Evolutionary conservation across 352 stramenopile genomes (phyloP).

Genomic region (Peronospora belbahrii): DNA sequence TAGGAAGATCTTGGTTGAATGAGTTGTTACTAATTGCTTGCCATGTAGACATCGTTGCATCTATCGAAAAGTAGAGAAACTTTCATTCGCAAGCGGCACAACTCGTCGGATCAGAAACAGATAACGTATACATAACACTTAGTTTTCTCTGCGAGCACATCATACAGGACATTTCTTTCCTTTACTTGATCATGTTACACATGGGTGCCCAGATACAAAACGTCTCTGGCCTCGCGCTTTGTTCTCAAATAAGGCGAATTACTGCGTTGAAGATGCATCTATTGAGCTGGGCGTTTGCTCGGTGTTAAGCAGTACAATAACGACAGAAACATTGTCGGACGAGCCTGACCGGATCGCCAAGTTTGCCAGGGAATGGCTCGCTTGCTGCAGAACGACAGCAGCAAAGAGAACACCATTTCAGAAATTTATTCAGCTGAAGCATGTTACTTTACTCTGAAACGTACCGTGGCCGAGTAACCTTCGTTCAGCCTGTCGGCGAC

Average conservation of each 20-base stretch:
- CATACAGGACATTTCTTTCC: conserved; percentile 5
- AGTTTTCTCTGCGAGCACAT: not conserved
- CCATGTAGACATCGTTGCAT: conserved; percentile 43
- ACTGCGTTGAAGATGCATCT: conserved; percentile 22
- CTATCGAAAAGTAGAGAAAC: conserved; percentile 33
- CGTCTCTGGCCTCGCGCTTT: not conserved
- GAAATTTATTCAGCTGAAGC: not conserved
- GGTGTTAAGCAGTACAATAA: conserved; percentile 74
- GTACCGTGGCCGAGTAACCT: conserved; percentile 60
- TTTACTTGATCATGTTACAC: conserved; percentile 11
- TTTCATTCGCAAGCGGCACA: too few relatives aligned
- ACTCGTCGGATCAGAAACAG: conserved; percentile 5
- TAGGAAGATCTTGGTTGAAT: not conserved
- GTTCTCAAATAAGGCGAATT: not conserved
- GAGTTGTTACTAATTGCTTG: not conserved
- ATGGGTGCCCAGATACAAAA: not conserved
- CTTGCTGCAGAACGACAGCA: conserved; percentile 33
- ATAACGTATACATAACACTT: conserved; percentile 24
- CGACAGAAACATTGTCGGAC: conserved; percentile 85
- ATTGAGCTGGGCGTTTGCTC: conserved; percentile 26
- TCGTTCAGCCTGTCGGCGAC: conserved; percentile 62
- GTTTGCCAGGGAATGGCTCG: conserved; percentile 76
- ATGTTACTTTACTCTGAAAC: not conserved
- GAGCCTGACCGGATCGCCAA: conserved; percentile 83
- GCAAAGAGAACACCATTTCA: conserved; percentile 1